Base-by-base conservation (phyloP, 1,139 yeast genomes). In the Kodamaea arcana region DNA sequence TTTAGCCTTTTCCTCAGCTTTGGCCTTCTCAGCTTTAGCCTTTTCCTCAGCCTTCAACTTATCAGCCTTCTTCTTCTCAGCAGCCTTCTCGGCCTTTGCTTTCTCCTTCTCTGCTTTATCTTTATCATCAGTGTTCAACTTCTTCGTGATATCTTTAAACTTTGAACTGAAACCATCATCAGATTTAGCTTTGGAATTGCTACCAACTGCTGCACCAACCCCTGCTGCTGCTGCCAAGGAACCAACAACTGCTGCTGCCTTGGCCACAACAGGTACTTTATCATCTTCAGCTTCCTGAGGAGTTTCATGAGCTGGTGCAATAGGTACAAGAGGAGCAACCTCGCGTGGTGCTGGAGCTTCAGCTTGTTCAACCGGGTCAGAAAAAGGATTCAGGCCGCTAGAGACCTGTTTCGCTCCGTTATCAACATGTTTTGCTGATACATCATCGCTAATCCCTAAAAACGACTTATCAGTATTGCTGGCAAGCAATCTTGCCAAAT, bases 401-500 rank as follows among this genome's bases (percentile, higher is more conserved):
- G 28, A 25, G 12, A 6, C 28, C 18, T 24, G 25, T 7, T n/a
- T 4, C n/a, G 28, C 28, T 24, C 28, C 24, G 20, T 32, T 13
- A 25, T 17, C 26, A 25, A 25, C 28, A 12, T 4, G 12, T 14
- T 12, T 18, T 6, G 32, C 24, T 27, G 52, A 44, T 41, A 50
- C 44, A 32, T 54, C 59, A 51, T 52, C 48, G 57, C 58, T 54
- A 32, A 29, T 36, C 33, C 42, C 56, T 51, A 54, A 52, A 52
- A 50, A 48, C 49, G 43, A 31, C 37, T 54, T 47, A 31, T 46
- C 39, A 34, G 41, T 34, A 43, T 42, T 28, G n/a, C n/a, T n/a
- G 27, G 34, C 36, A 30, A 39, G 41, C 8, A 50, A 43, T 30
- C 32, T 34, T 37, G 37, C 41, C 34, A 54, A 50, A 26, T 58